Evolutionary conservation across 2,329 filamentous ascomycete genomes (phyloP).

Genomic region (Fusarium nematophilum): DNA sequence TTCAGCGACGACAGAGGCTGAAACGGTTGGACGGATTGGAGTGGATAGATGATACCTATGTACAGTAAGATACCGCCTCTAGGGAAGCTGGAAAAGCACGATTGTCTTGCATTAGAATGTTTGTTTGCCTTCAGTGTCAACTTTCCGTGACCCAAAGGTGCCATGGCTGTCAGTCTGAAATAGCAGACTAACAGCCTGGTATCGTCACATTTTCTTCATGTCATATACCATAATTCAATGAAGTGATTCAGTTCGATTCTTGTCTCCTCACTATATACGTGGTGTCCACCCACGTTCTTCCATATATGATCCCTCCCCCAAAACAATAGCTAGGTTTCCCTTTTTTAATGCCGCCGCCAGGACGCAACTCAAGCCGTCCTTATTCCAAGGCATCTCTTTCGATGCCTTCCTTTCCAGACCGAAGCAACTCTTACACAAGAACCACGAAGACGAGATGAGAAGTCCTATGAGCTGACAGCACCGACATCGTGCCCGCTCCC

Average conservation of each 20-base stretch:
- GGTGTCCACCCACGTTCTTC: constrained; percentile 3
- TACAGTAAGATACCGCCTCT: constrained; percentile 33
- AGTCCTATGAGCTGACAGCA: background rate
- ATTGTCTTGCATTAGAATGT: background rate
- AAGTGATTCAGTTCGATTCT: constrained; percentile 14
- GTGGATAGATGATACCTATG: constrained; percentile 43
- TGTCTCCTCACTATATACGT: constrained; percentile 10
- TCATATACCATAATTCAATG: background rate
- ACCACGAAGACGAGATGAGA: background rate
- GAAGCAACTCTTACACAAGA: constrained; percentile 6
- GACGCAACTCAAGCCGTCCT: background rate
- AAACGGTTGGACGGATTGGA: constrained; percentile 1
- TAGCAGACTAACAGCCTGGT: background rate
- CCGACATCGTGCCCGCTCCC: background rate
- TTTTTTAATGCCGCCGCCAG: constrained; percentile 5
- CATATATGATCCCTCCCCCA: constrained; percentile 1
- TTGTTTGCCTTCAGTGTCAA: no score
- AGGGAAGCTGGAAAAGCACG: constrained; percentile 2
- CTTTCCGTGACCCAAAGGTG: no score
- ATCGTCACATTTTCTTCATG: background rate
- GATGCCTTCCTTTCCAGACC: background rate
- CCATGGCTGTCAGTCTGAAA: no score
- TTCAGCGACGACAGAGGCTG: background rate
- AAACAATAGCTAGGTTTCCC: constrained; percentile 5
- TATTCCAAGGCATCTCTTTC: background rate